Base-by-base conservation (phyloP, 306 rosid genomes). In the Malus asiatica region DNA sequence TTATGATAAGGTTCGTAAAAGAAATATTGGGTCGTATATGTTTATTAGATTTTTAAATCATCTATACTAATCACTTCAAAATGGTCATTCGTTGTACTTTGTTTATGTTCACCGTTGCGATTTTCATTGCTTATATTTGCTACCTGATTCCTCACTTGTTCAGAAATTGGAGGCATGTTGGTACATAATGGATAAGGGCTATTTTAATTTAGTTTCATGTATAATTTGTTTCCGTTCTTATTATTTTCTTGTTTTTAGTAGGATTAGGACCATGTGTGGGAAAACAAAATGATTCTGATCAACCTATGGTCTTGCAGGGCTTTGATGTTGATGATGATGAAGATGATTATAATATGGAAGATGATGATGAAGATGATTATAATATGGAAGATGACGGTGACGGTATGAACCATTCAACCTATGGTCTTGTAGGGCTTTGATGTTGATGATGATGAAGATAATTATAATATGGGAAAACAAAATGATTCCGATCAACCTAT, bases 321-420 rank as follows among this genome's bases (percentile, higher is more conserved):
- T 2, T 6, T 44, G 59, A 74, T 18, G 44, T 74, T 45, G 77
- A 74, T 14, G 77, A 73, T 5, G 77, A 73, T 11, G 77, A 61
- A 2, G 77, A 73, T 45, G 77, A 74, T 3, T 74, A 42, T 20
- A 74, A 70, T 70, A 44, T 27, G n/a, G n/a, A n/a, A n/a, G n/a
- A n/a, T n/a, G n/a, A n/a, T n/a, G n/a, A n/a, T n/a, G n/a, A n/a
- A n/a, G n/a, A n/a, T n/a, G n/a, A n/a, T n/a, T n/a, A n/a, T n/a
- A n/a, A n/a, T n/a, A n/a, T n/a, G 45, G 8, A 6, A 52, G 69
- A 61, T 18, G 77, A 60, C 8, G 45, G 29, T 61, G 77, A 44
- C 20, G 77, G 70, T 74, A 27, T 25, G 32, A 20, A 46, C 19
- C 19, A 14, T 44, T 44, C 38, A 7, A n/a, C n/a, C n/a, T n/a